Conservation (phyloP, 768 basidiomycete genomes). For the Clitopilus passeckerianus region DNA sequence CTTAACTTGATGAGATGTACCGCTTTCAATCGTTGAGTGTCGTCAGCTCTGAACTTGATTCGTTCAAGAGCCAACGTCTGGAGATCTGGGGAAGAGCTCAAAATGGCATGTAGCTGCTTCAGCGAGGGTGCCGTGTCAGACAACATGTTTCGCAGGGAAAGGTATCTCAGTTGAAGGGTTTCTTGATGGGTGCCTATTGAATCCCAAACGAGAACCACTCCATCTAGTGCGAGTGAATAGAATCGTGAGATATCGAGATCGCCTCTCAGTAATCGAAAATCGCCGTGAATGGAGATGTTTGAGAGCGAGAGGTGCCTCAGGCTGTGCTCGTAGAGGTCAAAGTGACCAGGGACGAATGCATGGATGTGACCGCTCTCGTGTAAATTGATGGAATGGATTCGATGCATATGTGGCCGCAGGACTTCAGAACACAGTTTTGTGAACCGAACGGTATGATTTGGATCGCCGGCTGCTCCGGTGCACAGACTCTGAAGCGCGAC, state of each 20-base stretch:
- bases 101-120: conserved; percentile 26
- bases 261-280: conserved; percentile 9
- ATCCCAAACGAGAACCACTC: conserved; percentile 32
- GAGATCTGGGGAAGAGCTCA: conserved; percentile 26
- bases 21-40: neutral
- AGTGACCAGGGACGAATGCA: conserved; percentile 26
- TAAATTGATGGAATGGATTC: conserved; percentile 28
- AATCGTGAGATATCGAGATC: conserved; percentile 16
- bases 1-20: neutral
- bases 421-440: conserved; percentile 15
- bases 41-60: neutral
- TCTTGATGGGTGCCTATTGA: conserved; percentile 8
- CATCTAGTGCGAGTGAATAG: conserved; percentile 25
- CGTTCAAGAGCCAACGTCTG: conserved; percentile 5
- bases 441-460: conserved; percentile 24
- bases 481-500: conserved; percentile 14
- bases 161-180: conserved; percentile 17
- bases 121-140: conserved; percentile 26
- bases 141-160: conserved; percentile 27
- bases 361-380: neutral
- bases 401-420: conserved; percentile 21
- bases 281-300: conserved; percentile 23
- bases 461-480: neutral
- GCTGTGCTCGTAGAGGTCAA: conserved; percentile 18
- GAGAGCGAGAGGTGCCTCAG: conserved; percentile 28